phyloP scores from a whole-genome alignment of 2,329 filamentous ascomycete genomes.

The Acrodontium crateriforme region DNA sequence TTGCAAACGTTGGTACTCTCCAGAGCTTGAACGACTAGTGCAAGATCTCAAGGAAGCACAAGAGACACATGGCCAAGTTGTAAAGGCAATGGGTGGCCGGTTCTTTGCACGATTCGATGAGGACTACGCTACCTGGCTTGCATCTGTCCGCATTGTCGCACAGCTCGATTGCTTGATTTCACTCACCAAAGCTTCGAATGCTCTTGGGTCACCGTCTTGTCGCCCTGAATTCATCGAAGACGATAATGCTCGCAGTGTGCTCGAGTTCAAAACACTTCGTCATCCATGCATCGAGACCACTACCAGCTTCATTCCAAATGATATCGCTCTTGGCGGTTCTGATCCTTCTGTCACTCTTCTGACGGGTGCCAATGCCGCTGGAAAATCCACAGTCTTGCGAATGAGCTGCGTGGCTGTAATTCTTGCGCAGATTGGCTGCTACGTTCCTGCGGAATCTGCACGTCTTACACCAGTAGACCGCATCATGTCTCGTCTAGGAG shows the following conservation, averaged over 20 bases:
- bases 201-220: constrained; percentile 75
- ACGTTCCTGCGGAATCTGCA: constrained; percentile 72
- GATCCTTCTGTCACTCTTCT: constrained; percentile 75
- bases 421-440: constrained; percentile 91
- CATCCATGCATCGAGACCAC: constrained; percentile 89
- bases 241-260: constrained; percentile 54
- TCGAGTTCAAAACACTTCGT: constrained; percentile 86
- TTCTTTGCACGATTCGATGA: constrained; percentile 83
- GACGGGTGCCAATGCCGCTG: constrained; percentile 91
- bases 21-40: constrained; percentile 67
- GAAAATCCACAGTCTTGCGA: constrained; percentile 88
- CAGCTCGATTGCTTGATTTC: constrained; percentile 93
- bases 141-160: constrained; percentile 76
- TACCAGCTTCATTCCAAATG: constrained; percentile 91
- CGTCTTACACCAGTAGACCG: constrained; percentile 82
- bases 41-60: constrained; percentile 84
- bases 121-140: constrained; percentile 73
- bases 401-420: constrained; percentile 98
- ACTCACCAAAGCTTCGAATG: constrained; percentile 73
- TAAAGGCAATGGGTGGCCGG: constrained; percentile 69
- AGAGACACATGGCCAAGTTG: constrained; percentile 81
- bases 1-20: constrained; percentile 89
- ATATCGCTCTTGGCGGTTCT: constrained; percentile 72
- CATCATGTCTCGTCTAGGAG: constrained; percentile 95
- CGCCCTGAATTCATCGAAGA: constrained; percentile 77